Base-by-base conservation (phyloP, 306 rosid species). In the Ormosia semicastrata region DNA sequence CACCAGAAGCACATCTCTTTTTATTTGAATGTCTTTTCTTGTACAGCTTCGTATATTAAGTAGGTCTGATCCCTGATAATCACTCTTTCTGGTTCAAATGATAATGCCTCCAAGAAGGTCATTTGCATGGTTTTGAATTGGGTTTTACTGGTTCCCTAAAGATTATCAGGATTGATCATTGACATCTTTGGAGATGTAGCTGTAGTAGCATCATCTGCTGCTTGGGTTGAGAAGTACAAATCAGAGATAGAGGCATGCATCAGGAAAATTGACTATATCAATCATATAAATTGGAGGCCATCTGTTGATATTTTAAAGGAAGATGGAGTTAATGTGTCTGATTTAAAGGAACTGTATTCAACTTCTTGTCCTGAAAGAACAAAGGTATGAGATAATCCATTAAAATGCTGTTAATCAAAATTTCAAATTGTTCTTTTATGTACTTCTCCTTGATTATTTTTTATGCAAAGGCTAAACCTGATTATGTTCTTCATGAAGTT, bases 191-290 rank as follows among this genome's bases (percentile, higher is more conserved):
- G 99, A 88, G 98, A 90, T 85, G 79, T 91, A 86, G 98, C 97
- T 67, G 99, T 93, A 18, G 85, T 95, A 63, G 99, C 98, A 34
- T 93, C 96, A 63, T 93, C 99, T 63, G 97, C 95, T 80, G 99
- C 98, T 83, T 95, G 99, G 99, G 98, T 95, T 81, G 98, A 95
- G 90, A 91, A 90, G 85, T 92, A 93, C 88, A 89, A 87, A 81
- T 62, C 88, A 83, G 95, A 90, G 83, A 87, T 95, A 73, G 94
- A 93, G 87, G 85, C 86, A 15, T 84, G 89, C 76, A 74, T 91
- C 15, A 29, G 83, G 60, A 84, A 83, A 85, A 78, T 89, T 15
- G 73, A 73, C 46, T 89, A 79, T 68, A 88, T 95, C 83, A 91
- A 88, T 79, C 91, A 89, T 80, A 79, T 95, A 71, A 87, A 87